A percentile compares a stretch with the other conserved stretches of the same genome.
phyloP scores from a whole-genome alignment of 2,329 filamentous ascomycete species.

The Fusarium acutatum region DNA sequence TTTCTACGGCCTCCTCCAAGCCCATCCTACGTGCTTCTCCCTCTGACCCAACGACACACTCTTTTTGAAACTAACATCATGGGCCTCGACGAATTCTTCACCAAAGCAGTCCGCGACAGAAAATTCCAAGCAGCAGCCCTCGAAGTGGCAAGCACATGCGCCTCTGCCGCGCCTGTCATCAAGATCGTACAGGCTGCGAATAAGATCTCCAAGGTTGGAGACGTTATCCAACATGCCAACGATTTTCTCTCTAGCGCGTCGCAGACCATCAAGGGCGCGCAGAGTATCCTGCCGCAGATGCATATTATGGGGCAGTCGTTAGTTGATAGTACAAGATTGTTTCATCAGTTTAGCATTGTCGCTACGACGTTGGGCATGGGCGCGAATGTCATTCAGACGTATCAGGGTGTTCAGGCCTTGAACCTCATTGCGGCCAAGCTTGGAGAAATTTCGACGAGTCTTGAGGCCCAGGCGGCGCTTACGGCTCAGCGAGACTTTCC shows the following conservation, averaged over 20 bases:
- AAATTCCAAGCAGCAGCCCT: constrained; percentile 22
- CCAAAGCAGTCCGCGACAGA: constrained; percentile 20
- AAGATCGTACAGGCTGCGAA: constrained; percentile 41
- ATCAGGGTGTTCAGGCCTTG: constrained; percentile 48
- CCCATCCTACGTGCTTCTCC: neutral
- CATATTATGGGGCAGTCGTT: constrained; percentile 48
- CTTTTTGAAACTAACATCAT: constrained; percentile 4
- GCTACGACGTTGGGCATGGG: constrained; percentile 45
- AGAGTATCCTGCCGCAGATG: constrained; percentile 44
- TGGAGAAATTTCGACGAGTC: constrained; percentile 44
- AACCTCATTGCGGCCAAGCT: constrained; percentile 48
- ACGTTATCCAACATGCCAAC: constrained; percentile 36
- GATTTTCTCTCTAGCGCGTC: constrained; percentile 34
- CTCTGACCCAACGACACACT: neutral
- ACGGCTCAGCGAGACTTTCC: constrained; percentile 50
- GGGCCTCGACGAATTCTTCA: constrained; percentile 22
- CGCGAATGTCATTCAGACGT: constrained; percentile 47
- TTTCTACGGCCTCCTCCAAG: constrained; percentile 13
- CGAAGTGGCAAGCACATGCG: constrained; percentile 22
- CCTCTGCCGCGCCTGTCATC: constrained; percentile 25
- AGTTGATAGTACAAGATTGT: constrained; percentile 45
- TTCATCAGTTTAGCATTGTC: constrained; percentile 44
- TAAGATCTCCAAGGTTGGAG: constrained; percentile 38
- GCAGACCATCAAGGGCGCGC: constrained; percentile 31
- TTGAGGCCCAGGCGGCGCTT: constrained; percentile 49